These are phyloP conservation scores for Plasmodium fragile DNA, from an alignment of 169 alveolate species.

Conservation along the genomic window DNA sequence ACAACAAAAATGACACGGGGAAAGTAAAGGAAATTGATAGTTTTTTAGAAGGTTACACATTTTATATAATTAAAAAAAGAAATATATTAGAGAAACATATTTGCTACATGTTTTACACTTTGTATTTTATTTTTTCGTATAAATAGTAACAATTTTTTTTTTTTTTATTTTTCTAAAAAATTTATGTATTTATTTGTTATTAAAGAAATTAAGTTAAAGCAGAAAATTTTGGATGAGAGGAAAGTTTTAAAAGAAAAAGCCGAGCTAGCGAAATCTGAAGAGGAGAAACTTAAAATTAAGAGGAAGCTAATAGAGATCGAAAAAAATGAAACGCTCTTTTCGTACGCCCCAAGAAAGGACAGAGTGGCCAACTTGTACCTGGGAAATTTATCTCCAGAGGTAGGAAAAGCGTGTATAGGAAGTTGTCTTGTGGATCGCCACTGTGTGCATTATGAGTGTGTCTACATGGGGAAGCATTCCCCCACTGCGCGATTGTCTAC, in stretches of 20 bases:
- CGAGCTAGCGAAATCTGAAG: slow-evolving; percentile 79
- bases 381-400: slow-evolving; percentile 89
- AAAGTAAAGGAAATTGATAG: slow-evolving; percentile 82
- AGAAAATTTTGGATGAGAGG: slow-evolving; percentile 72
- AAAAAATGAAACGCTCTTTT: slow-evolving; percentile 51
- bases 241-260: slow-evolving; percentile 46
- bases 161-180: slow-evolving; percentile 1
- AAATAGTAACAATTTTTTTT: slow-evolving; percentile 23
- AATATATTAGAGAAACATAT: neutral
- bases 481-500: neutral
- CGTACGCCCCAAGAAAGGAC: slow-evolving; percentile 72
- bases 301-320: slow-evolving; percentile 67
- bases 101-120: neutral
- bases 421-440: neutral
- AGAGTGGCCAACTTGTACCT: slow-evolving; percentile 82
- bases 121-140: slow-evolving; percentile 17
- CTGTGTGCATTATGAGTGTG: neutral
- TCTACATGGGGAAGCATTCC: neutral
- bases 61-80: slow-evolving; percentile 18
- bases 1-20: slow-evolving; percentile 22
- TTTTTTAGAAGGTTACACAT: slow-evolving; percentile 81
- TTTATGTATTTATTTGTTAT: slow-evolving; percentile 11
- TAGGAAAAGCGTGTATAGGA: slow-evolving; percentile 11
- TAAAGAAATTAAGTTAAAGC: slow-evolving; percentile 52
- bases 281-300: slow-evolving; percentile 78